Conservation (phyloP, 2,329 filamentous ascomycete genomes). For the Pseudogymnoascus sp. region DNA sequence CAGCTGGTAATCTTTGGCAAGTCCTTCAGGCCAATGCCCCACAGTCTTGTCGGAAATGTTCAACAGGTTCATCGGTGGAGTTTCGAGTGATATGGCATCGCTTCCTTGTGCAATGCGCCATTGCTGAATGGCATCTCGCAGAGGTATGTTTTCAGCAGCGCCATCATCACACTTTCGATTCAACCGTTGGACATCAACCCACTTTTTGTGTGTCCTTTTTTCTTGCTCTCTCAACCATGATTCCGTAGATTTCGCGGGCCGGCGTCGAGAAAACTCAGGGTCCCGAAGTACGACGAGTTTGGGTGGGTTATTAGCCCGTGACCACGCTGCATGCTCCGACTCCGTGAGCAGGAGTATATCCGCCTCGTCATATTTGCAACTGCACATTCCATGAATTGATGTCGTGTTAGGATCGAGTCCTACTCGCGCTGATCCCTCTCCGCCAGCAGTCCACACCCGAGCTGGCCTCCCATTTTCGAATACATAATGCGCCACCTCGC, state of each 20-base stretch:
- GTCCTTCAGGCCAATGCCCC: constrained; percentile 11
- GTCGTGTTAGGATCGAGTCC: background rate
- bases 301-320: constrained; percentile 1
- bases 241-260: background rate
- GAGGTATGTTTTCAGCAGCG: constrained; percentile 4
- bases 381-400: background rate
- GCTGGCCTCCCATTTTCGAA: constrained; percentile 10
- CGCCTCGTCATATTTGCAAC: constrained; percentile 8
- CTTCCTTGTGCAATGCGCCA: background rate
- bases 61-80: constrained; percentile 2
- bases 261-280: background rate
- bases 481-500: background rate
- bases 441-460: constrained; percentile 10
- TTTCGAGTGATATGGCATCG: background rate
- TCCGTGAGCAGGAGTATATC: constrained; percentile 11
- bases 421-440: background rate
- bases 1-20: constrained; percentile 10
- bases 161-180: background rate
- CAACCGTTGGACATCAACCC: constrained; percentile 2
- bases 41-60: constrained; percentile 7
- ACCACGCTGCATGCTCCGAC: constrained; percentile 7
- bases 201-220: background rate
- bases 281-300: constrained; percentile 10
- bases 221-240: constrained; percentile 4
- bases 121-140: background rate